phyloP scores from a whole-genome alignment of 1,139 yeast species.

The Citeromyces siamensis region DNA sequence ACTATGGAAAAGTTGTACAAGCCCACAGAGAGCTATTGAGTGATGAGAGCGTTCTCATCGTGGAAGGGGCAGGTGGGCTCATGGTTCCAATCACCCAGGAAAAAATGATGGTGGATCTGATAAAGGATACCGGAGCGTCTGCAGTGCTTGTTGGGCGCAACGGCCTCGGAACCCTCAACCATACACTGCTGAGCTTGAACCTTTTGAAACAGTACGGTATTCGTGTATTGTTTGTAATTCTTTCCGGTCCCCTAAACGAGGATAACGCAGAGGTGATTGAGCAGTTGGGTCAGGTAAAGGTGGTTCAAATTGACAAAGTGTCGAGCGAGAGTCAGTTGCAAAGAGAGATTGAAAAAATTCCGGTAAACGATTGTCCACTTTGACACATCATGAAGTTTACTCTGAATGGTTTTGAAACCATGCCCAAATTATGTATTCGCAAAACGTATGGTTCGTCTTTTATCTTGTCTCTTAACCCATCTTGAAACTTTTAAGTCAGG shows the following conservation, averaged over 20 bases:
- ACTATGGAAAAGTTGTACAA: background rate
- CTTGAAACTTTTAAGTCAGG: too few relatives aligned
- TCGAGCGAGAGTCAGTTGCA: background rate
- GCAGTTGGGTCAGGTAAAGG: slow-evolving; percentile 5
- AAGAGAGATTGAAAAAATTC: background rate
- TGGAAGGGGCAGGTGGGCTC: slow-evolving; percentile 24
- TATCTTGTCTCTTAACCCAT: too few relatives aligned
- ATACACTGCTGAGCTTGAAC: slow-evolving; percentile 18
- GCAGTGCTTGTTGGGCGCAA: slow-evolving; percentile 19
- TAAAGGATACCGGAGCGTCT: slow-evolving; percentile 13
- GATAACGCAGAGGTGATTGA: slow-evolving; percentile 15
- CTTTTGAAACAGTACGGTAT: slow-evolving; percentile 13
- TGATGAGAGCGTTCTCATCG: slow-evolving; percentile 11
- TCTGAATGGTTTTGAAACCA: too few relatives aligned
- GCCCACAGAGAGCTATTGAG: background rate
- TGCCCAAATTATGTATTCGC: too few relatives aligned
- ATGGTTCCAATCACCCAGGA: slow-evolving; percentile 18
- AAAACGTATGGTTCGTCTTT: too few relatives aligned
- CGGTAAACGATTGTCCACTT: too few relatives aligned
- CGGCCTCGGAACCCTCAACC: slow-evolving; percentile 20
- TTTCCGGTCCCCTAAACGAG: slow-evolving; percentile 16
- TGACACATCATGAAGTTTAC: too few relatives aligned
- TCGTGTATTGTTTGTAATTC: slow-evolving; percentile 14
- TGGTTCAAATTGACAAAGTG: background rate
- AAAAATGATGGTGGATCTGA: slow-evolving; percentile 16